Conservation (phyloP, 116 monocot species). For the Zostera marina region DNA sequence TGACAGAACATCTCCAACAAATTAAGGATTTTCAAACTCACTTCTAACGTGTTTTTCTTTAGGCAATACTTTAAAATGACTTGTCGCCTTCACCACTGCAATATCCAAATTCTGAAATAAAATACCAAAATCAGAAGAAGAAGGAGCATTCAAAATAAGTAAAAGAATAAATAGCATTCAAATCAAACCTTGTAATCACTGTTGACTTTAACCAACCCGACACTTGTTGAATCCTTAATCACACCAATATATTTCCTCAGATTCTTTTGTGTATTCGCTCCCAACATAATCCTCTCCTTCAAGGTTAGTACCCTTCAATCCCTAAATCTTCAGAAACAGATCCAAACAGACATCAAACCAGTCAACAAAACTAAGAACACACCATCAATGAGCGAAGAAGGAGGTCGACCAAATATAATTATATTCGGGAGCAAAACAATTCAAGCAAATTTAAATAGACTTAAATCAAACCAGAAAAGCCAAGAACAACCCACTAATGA, state of each 20-base stretch:
- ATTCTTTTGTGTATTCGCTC: constrained; percentile 3
- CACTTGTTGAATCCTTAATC: constrained; percentile 16
- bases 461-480: too few relatives aligned
- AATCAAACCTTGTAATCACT: constrained; percentile 15
- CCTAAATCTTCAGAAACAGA: background rate
- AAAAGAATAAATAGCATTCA: background rate
- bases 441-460: background rate
- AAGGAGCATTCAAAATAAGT: constrained; percentile 3
- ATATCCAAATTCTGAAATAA: constrained; percentile 60
- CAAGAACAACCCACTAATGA: too few relatives aligned
- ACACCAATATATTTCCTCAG: constrained; percentile 7
- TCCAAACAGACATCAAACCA: too few relatives aligned
- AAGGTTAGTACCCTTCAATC: background rate
- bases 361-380: too few relatives aligned
- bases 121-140: constrained; percentile 4
- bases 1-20: too few relatives aligned
- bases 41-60: constrained; percentile 68
- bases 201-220: constrained; percentile 20
- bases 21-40: constrained; percentile 18
- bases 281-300: constrained; percentile 6
- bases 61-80: constrained; percentile 53
- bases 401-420: background rate
- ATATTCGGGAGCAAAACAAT: background rate
- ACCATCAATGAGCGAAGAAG: too few relatives aligned
- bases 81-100: constrained; percentile 79